Evolutionary conservation across 2,329 filamentous ascomycete species (phyloP).

Genomic region (Coniochaeta ligniaria): DNA sequence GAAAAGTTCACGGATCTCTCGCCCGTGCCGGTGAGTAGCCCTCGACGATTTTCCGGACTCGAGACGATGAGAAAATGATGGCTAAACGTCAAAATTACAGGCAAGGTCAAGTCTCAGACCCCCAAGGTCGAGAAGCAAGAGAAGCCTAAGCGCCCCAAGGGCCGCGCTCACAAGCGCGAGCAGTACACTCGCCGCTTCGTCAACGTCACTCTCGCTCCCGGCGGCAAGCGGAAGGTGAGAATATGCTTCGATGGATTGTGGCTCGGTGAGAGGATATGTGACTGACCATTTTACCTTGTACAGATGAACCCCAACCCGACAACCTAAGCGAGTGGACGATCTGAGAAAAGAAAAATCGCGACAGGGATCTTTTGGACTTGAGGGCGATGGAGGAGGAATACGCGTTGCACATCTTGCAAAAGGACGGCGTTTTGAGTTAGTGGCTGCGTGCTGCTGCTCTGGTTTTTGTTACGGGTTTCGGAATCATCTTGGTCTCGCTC

Average conservation of each 20-base stretch:
- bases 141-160: constrained; percentile 96
- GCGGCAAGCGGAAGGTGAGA: constrained; percentile 94
- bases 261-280: background rate
- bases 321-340: constrained; percentile 8
- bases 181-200: constrained; percentile 97
- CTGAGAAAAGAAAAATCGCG: background rate
- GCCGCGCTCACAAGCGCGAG: constrained; percentile 94
- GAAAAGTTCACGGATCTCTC: constrained; percentile 91
- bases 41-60: background rate
- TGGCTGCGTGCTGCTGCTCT: background rate
- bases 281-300: background rate
- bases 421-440: background rate
- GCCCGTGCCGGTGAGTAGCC: constrained; percentile 62
- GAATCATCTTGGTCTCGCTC: background rate
- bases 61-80: background rate
- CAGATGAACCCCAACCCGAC: constrained; percentile 19
- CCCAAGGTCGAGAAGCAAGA: constrained; percentile 88
- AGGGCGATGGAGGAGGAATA: background rate
- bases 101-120: constrained; percentile 97
- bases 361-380: background rate
- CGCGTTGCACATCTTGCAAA: background rate
- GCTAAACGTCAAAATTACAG: constrained; percentile 27
- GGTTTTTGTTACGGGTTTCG: constrained; percentile 1
- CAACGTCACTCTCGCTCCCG: constrained; percentile 84
- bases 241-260: background rate